Base-by-base conservation (phyloP, 2,329 filamentous ascomycete species). In the Colletotrichum tofieldiae region DNA sequence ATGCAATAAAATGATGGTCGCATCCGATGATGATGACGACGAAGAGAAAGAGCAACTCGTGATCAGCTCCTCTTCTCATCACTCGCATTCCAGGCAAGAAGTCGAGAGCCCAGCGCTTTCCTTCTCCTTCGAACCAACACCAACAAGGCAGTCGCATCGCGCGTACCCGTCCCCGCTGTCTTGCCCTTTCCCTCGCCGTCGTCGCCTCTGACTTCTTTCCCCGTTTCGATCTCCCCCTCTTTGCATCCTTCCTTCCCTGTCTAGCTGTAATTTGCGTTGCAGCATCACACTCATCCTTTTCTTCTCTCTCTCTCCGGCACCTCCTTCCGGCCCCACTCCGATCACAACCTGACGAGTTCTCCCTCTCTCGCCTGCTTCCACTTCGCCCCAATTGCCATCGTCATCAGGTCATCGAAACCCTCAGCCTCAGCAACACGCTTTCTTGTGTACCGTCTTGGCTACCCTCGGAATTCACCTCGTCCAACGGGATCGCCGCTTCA, bases 261-360 rank as follows among this genome's bases (percentile, higher is more conserved):
- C 32, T 45, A 63, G 69, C 65, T 68, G 58, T 51, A 35, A 52
- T 51, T 18, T 23, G 43, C 59, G 14, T 26, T 49, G 29, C 35
- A 20, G 23, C 32, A 62, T 39, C 45, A 39, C 12, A 35, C 37
- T 49, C 16, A 4, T 32, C 61, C 20, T 55, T 37, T 55, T 26
- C 23, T 23, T 11, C 14, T 4, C 47, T 43, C 47, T 43, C 60
- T 39, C 47, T 65, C 26, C 54, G 61, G 59, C 70, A 52, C 41
- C 37, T 52, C 32, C 6, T 23, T 16, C 18, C 45, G 62, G 16
- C 43, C 32, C 71, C 66, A 56, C 60, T 62, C 20, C 26, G 41
- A 65, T 71, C 66, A 71, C 60, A 47, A 55, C 43, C 43, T 26
- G 62, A 71, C 68, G 68, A 67, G 37, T 59, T 32, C 32, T 39